Base-by-base conservation (phyloP, 2,329 filamentous ascomycete species). In the Microdochium paspali region DNA sequence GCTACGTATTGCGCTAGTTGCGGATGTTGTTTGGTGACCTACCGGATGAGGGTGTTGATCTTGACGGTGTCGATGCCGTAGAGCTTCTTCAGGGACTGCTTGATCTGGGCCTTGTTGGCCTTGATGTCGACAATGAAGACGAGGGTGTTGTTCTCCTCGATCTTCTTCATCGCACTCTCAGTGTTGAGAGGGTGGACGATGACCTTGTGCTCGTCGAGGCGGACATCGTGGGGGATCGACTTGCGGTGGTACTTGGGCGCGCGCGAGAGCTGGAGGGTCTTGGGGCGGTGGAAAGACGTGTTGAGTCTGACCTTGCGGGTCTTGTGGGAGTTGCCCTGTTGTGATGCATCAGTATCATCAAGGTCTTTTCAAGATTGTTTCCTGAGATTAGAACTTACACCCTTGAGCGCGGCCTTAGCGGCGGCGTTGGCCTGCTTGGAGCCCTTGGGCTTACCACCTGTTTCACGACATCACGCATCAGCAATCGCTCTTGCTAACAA, bases 91-190 rank as follows among this genome's bases (percentile, higher is more conserved):
- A 98, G 79, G 55, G 91, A 87, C 65, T 83, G 79, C 83, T 96
- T 96, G 79, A 98, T 98, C 80, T 98, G 93, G 69, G 90, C 84
- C 88, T 98, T 98, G 85, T 98, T 98, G 72, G 91, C 84, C 85
- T 94, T 94, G 72, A 91, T 77, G 62, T 96, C 87, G 67, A 94
- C 89, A 62, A 95, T 95, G 82, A 96, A 96, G 69, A 95, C 89
- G 46, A 98, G 84, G 60, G 93, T 98, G 84, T 98, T 98, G 84
- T 98, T 90, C 86, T 98, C 93, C 82, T 98, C 93, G 63, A 98
- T 96, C 87, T 96, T 96, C 89, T 98, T 98, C 91, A 98, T 97
- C 66, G 94, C 93, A 67, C 86, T 93, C 86, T 98, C 93, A 53
- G 93, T 98, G 85, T 98, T 98, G 68, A 98, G 82, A 59, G 93